Base-by-base conservation (phyloP, 129 eudicot species). In the Deinandra increscens region DNA sequence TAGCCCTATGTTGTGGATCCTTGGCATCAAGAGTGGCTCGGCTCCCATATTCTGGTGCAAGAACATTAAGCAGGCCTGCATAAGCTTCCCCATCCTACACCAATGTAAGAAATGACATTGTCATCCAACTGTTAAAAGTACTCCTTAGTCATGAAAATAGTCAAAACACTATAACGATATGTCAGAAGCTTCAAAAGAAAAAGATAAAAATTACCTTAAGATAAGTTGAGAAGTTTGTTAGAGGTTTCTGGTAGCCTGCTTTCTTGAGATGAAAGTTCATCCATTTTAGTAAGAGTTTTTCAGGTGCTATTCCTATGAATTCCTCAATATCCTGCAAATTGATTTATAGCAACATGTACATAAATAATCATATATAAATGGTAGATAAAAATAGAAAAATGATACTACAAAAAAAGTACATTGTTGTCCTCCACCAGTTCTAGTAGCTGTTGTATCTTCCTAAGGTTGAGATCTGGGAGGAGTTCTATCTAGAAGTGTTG, bases 81-180 rank as follows among this genome's bases (percentile, higher is more conserved):
- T 91, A 91, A 41, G 97, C 97, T 82, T 91, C 88, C 43, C 90
- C 97, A 76, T 91, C 97, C 97, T 91, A 39, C 71, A 76, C n/a
- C 7, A 18, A 59, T 9, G 10, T 13, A 69, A 50, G 29, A 69
- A 69, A 56, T 34, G 42, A 12, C 19, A 17, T 22, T 22, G 2
- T 43, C 12, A 7, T 44, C 22, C 13, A 44, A 65, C 11, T 23
- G 69, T 10, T 64, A 41, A 10, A 41, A 18, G 34, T 34, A 36
- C 12, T 50, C 20, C 18, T 18, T 17, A 33, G 23, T 37, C 7
- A 37, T 7, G 20, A 45, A 70, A 31, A 44, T 46, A n/a, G n/a
- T n/a, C n/a, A n/a, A n/a, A n/a, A n/a, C 37, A 60, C 64, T 53
- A 22, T 7, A 22, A 26, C 9, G 22, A 54, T 5, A 62, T 5